Evolutionary conservation across 2,329 filamentous ascomycete genomes (phyloP).

Genomic region (Lomentospora prolificans): DNA sequence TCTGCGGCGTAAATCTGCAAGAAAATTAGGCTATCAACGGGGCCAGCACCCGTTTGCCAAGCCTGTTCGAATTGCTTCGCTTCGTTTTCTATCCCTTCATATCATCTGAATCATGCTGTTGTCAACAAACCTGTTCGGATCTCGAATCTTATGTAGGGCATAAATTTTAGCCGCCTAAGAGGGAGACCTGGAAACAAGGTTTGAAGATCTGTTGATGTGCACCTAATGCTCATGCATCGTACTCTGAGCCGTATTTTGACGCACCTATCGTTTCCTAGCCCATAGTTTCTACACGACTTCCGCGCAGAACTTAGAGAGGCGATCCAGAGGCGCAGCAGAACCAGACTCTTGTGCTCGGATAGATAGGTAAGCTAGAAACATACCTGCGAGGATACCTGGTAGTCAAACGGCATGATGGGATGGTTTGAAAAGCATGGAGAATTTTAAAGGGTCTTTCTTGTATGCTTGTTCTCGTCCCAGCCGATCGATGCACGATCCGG

Average conservation of each 20-base stretch:
- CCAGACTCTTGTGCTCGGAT: neutral
- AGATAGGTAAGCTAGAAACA: neutral
- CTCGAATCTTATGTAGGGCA: neutral
- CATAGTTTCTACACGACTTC: neutral
- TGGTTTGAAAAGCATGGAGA: neutral
- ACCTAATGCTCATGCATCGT: neutral
- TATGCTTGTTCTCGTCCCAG: no score
- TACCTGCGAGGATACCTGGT: no score
- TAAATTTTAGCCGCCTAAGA: conserved; percentile 1
- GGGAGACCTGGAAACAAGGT: conserved; percentile 1
- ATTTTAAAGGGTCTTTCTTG: neutral
- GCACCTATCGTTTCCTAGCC: neutral
- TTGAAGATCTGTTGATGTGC: neutral
- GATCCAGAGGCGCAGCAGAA: neutral
- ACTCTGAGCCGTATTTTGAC: neutral
- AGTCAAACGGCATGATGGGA: neutral
- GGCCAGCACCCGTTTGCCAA: neutral
- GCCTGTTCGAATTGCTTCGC: neutral
- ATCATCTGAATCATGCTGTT: neutral
- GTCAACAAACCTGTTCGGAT: neutral
- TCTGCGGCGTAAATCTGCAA: neutral
- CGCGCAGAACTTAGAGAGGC: neutral
- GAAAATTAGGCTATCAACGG: neutral
- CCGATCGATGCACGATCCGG: neutral
- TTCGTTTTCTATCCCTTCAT: neutral